Evolutionary conservation across 2,329 filamentous ascomycete genomes (phyloP).

Genomic region (Helotiales sp.): DNA sequence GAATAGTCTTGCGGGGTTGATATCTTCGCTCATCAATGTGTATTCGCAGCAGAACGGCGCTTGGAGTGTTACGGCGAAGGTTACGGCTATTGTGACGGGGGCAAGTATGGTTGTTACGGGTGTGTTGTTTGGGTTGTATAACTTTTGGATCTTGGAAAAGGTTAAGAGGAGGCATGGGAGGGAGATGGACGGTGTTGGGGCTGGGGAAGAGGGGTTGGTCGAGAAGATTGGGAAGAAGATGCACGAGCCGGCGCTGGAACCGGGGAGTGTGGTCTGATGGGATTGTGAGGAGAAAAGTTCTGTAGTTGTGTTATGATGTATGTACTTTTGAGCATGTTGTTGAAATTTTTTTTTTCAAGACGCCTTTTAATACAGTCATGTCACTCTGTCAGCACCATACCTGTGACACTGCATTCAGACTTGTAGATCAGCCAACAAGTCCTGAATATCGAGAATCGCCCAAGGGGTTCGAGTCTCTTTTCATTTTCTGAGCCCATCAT

Average conservation of each 20-base stretch:
- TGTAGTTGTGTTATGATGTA: neutral
- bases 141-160: constrained; percentile 35
- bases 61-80: constrained; percentile 38
- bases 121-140: constrained; percentile 37
- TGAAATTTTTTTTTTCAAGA: too few relatives aligned
- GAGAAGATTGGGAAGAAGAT: constrained; percentile 34
- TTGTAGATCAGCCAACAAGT: too few relatives aligned
- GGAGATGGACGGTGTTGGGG: constrained; percentile 29
- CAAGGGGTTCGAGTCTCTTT: too few relatives aligned
- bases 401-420: too few relatives aligned
- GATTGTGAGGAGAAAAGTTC: too few relatives aligned
- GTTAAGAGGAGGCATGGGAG: constrained; percentile 37
- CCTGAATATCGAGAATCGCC: too few relatives aligned
- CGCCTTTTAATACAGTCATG: too few relatives aligned
- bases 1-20: constrained; percentile 37
- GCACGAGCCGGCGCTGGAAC: constrained; percentile 31
- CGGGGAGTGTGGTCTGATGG: constrained; percentile 34
- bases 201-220: constrained; percentile 26
- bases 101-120: constrained; percentile 31
- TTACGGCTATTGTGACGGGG: constrained; percentile 37
- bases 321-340: neutral
- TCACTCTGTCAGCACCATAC: too few relatives aligned
- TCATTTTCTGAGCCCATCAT: too few relatives aligned
- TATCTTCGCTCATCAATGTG: constrained; percentile 38
- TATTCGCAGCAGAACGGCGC: constrained; percentile 34